Conservation (phyloP, 441 rosid genomes). For the Theobroma grandiflorum region DNA sequence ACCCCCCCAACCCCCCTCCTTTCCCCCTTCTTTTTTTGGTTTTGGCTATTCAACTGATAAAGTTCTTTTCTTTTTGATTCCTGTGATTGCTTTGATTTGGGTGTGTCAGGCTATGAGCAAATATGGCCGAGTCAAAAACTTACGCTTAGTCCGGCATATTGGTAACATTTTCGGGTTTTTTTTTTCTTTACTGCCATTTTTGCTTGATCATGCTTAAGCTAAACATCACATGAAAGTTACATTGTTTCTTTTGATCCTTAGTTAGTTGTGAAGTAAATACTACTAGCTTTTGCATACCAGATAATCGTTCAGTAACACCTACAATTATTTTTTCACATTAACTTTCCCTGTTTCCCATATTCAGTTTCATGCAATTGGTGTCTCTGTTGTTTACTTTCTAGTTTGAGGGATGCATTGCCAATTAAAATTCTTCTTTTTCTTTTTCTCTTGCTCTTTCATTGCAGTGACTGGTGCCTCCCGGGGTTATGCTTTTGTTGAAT, state of each 20-base stretch:
- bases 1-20: too few relatives aligned
- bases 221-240: neutral
- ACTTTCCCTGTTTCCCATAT: neutral
- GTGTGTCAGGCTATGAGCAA: conserved; percentile 73
- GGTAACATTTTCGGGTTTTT: conserved; percentile 47
- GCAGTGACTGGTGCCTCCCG: conserved; percentile 91
- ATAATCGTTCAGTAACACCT: neutral
- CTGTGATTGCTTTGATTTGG: neutral
- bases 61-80: neutral
- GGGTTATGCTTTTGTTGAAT: conserved; percentile 91
- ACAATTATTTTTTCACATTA: neutral
- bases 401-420: conserved; percentile 4
- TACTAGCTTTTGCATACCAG: conserved; percentile 19
- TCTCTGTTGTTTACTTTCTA: neutral
- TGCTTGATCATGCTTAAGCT: neutral
- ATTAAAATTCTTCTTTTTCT: neutral
- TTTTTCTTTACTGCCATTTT: neutral
- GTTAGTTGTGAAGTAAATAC: neutral
- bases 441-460: neutral
- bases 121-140: conserved; percentile 82
- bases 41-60: neutral
- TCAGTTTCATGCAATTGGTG: neutral
- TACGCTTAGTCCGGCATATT: conserved; percentile 87
- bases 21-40: neutral
- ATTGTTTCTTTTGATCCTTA: neutral